Evolutionary conservation across 106 monocot genomes (phyloP), one percentile per base, ranked within the genome.

Genomic region (Narthecium ossifragum): DNA sequence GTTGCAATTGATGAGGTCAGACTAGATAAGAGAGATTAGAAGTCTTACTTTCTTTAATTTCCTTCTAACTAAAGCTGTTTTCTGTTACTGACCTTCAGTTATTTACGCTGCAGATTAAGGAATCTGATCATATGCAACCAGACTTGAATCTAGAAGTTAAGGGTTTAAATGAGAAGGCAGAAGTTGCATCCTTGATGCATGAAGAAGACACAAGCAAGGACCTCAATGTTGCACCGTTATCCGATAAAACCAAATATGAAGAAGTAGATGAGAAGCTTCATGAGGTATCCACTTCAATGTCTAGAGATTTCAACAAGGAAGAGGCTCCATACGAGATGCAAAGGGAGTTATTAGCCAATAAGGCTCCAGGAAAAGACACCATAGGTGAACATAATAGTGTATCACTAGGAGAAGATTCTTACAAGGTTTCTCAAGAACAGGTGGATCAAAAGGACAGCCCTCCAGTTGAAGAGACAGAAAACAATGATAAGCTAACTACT

Each of bases 1-100:
- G 11, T 2, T 60, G 26, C 69, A 69, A 21, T 21, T 69, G 69
- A 60, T 57, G 24, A 46, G 66, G 66, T 67, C 23, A 30, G 43
- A 55, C 25, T 34, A 67, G 26, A 65, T 13, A 0, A 21, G 6
- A 31, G 15, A n/a, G 33, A 45, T 5, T 31, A 31, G 45, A 41
- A 55, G 22, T 54, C 24, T 63, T 17, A 11, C 36, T 39, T 46
- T 2, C 26, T n/a, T 21, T 24, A 17, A 28, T 31, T 46, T n/a
- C 1, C 21, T 36, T 7, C 1, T n/a, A 51, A 26, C 25, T 3
- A 5, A 22, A n/a, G 24, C 36, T 20, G 6, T 3, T 52, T 46
- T 34, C 49, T n/a, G 17, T 34, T 1, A 50, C 5, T 23, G n/a
- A 46, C 18, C 45, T 46, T 30, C 5, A 31, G 0, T 55, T 8